phyloP scores from a whole-genome alignment of 352 stramenopile genomes.

The Lagenidium giganteum region DNA sequence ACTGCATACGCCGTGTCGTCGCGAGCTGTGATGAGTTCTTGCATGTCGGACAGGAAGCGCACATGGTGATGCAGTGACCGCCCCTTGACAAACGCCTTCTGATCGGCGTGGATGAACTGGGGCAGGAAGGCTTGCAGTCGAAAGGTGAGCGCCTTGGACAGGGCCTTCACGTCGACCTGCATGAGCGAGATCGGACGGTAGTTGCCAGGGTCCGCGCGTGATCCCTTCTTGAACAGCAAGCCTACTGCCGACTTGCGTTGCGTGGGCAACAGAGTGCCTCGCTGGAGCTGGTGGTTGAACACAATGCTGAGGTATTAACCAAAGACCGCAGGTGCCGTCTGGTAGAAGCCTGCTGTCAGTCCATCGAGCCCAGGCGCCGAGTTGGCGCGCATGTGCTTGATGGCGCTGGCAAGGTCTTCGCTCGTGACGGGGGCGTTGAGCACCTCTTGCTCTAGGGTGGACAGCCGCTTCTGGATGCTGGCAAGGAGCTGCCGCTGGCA shows the following conservation, averaged over 20 bases:
- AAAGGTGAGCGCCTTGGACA: constrained; percentile 10
- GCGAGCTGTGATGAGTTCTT: constrained; percentile 5
- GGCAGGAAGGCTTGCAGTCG: not conserved
- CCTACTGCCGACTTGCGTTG: constrained; percentile 15
- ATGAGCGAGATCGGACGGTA: constrained; percentile 22
- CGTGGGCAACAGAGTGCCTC: constrained; percentile 9
- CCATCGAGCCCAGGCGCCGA: constrained; percentile 10
- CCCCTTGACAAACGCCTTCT: constrained; percentile 13
- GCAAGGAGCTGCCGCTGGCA: no score
- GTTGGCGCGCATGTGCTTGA: not conserved
- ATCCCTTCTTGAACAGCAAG: constrained; percentile 17
- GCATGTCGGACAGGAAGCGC: constrained; percentile 10
- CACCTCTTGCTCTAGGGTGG: not conserved
- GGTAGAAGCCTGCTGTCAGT: constrained; percentile 17
- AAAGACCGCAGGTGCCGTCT: constrained; percentile 14
- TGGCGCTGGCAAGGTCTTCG: no score
- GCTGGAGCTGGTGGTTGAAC: constrained; percentile 12
- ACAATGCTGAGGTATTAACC: constrained; percentile 15
- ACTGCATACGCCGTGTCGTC: constrained; percentile 6
- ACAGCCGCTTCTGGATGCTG: not conserved
- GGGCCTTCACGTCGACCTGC: constrained; percentile 19
- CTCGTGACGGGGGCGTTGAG: no score
- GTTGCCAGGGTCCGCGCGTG: constrained; percentile 8
- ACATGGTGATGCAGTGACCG: constrained; percentile 17
- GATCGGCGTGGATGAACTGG: constrained; percentile 10